Conservation (phyloP, 1,284 basidiomycete genomes). For the Ustilago xerochloae region DNA sequence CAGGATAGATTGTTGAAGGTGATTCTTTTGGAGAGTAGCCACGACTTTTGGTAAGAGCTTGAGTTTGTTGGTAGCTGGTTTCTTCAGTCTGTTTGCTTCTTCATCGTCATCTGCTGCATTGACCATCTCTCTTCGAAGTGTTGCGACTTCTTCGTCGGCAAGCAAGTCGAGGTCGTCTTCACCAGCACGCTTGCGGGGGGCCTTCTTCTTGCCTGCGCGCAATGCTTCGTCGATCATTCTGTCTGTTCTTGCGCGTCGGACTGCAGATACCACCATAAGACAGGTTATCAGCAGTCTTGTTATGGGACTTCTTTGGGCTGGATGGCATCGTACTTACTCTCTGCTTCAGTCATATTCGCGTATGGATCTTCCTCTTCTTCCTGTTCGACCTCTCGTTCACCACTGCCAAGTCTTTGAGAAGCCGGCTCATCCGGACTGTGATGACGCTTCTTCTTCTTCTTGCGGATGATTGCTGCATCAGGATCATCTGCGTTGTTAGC, state of each 20-base stretch:
- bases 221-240: slow-evolving; percentile 51
- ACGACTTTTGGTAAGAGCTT: slow-evolving; percentile 86
- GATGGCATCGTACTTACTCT: slow-evolving; percentile 20
- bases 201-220: slow-evolving; percentile 46
- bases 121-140: slow-evolving; percentile 86
- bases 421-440: slow-evolving; percentile 22
- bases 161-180: slow-evolving; percentile 78
- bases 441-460: slow-evolving; percentile 54
- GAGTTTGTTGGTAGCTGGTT: slow-evolving; percentile 88
- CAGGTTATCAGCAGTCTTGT: background rate
- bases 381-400: slow-evolving; percentile 8
- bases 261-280: background rate
- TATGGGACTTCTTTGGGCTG: background rate
- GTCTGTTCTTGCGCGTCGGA: slow-evolving; percentile 39
- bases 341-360: slow-evolving; percentile 42
- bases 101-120: slow-evolving; percentile 86
- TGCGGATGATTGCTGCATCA: slow-evolving; percentile 28
- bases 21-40: slow-evolving; percentile 91
- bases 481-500: slow-evolving; percentile 19
- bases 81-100: slow-evolving; percentile 80
- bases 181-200: slow-evolving; percentile 48
- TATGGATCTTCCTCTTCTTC: slow-evolving; percentile 44
- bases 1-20: slow-evolving; percentile 89
- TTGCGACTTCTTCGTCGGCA: slow-evolving; percentile 89
- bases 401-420: background rate